Conservation (phyloP, 2,329 filamentous ascomycete species). For the Fusarium continuum region DNA sequence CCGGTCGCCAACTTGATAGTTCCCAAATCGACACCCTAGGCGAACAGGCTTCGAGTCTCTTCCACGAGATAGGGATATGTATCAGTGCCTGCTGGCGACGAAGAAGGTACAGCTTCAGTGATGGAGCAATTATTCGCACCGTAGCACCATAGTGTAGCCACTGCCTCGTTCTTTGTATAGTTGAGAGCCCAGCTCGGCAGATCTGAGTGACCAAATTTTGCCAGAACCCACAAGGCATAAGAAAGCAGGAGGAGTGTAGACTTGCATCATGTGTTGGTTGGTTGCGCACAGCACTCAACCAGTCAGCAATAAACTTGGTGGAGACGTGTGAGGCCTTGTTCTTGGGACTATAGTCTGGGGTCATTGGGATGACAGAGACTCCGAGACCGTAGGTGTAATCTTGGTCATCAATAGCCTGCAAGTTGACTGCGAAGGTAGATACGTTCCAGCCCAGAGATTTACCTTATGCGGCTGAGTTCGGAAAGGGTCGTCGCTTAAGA, state of each 20-base stretch:
- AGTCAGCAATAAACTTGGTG: constrained; percentile 2
- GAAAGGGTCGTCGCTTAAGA: neutral
- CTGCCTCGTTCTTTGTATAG: neutral
- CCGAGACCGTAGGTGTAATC: constrained; percentile 9
- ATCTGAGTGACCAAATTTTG: neutral
- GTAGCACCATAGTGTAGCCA: neutral
- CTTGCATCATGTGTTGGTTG: neutral
- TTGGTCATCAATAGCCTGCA: constrained; percentile 6
- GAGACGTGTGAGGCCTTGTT: constrained; percentile 3
- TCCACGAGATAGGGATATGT: neutral
- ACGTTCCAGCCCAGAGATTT: constrained; percentile 2
- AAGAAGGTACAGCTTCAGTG: neutral
- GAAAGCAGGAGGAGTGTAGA: constrained; percentile 9
- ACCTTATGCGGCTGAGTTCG: neutral
- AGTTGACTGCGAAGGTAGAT: constrained; percentile 4
- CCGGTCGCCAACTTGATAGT: neutral
- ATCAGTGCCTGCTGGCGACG: neutral
- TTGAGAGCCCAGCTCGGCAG: constrained; percentile 11
- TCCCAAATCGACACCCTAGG: neutral
- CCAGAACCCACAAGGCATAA: neutral
- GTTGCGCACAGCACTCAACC: neutral
- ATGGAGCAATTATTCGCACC: neutral
- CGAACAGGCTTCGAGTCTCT: neutral
- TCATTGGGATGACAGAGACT: constrained; percentile 3
- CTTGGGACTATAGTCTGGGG: neutral